A percentile compares a stretch with the other conserved stretches of the same genome.
These are phyloP conservation scores for Phytopythium sindhum DNA, from an alignment of 352 stramenopile species.

Conservation along the genomic window DNA sequence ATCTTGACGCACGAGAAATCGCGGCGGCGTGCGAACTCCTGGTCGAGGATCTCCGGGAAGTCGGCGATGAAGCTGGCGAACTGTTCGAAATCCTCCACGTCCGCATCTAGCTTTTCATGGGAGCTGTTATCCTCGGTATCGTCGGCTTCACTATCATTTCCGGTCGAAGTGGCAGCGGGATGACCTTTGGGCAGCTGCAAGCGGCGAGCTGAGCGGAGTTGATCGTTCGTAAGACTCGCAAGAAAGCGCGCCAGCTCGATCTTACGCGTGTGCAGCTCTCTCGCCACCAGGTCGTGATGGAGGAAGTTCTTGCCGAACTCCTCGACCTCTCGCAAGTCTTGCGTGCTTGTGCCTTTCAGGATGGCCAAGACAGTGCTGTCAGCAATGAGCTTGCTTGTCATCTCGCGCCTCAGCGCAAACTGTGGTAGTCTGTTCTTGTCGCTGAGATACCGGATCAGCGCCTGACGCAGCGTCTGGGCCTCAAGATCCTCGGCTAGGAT, in stretches of 20 bases:
- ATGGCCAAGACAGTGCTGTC: slow-evolving; percentile 65
- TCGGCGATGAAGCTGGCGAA: slow-evolving; percentile 34
- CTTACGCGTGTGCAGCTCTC: slow-evolving; percentile 63
- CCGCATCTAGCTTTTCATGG: slow-evolving; percentile 18
- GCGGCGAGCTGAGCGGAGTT: slow-evolving; percentile 37
- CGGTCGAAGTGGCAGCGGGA: neutral
- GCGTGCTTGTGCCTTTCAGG: slow-evolving; percentile 47
- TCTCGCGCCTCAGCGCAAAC: slow-evolving; percentile 62
- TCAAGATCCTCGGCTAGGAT: slow-evolving; percentile 76
- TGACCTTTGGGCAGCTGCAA: slow-evolving; percentile 12
- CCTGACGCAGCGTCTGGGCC: slow-evolving; percentile 45
- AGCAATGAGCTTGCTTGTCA: slow-evolving; percentile 70
- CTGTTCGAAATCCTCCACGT: slow-evolving; percentile 20
- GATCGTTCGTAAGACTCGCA: slow-evolving; percentile 51
- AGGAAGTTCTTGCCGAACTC: slow-evolving; percentile 39
- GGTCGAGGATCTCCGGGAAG: slow-evolving; percentile 55
- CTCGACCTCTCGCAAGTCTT: slow-evolving; percentile 51
- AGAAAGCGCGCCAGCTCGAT: slow-evolving; percentile 53
- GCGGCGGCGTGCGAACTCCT: slow-evolving; percentile 55
- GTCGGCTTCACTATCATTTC: neutral
- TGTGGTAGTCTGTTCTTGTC: slow-evolving; percentile 43
- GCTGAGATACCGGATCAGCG: slow-evolving; percentile 54
- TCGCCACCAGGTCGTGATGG: slow-evolving; percentile 50
- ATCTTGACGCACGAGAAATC: slow-evolving; percentile 76
- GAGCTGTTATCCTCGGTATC: neutral